Evolutionary conservation across 768 basidiomycete species (phyloP).

Genomic region (Termitomyces sp.): DNA sequence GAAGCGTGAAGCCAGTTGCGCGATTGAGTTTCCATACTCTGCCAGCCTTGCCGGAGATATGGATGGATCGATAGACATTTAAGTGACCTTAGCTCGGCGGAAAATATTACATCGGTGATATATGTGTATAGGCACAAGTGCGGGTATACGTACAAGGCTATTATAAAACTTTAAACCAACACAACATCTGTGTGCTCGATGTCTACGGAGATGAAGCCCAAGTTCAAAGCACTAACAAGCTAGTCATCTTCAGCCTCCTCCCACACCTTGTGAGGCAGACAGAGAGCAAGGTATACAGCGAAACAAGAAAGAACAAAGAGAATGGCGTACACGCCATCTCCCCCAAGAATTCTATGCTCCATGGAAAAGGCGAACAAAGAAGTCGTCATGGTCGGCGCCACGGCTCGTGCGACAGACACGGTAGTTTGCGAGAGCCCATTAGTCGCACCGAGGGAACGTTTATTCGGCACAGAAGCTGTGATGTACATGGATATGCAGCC

Average conservation of each 20-base stretch:
- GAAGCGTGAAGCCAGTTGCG: too few species aligned
- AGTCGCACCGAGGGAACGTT: slow-evolving; percentile 45
- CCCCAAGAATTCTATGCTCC: slow-evolving; percentile 41
- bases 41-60: too few species aligned
- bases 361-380: slow-evolving; percentile 54
- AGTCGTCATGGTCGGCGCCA: slow-evolving; percentile 46
- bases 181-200: too few species aligned
- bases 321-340: slow-evolving; percentile 42
- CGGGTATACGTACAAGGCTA: too few species aligned
- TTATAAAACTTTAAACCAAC: too few species aligned
- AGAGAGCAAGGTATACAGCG: slow-evolving; percentile 27
- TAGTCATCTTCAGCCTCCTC: slow-evolving; percentile 15
- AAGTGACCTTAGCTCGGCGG: too few species aligned
- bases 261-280: slow-evolving; percentile 36
- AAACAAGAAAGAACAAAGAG: slow-evolving; percentile 29
- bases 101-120: too few species aligned
- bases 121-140: too few species aligned
- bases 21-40: too few species aligned
- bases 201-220: too few species aligned
- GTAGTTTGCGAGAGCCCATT: slow-evolving; percentile 48
- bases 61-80: too few species aligned
- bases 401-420: slow-evolving; percentile 41
- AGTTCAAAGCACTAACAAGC: too few species aligned
- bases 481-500: slow-evolving; percentile 50
- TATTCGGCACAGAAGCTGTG: slow-evolving; percentile 46